Evolutionary conservation across 495 filamentous ascomycete genomes (phyloP).

Genomic region (Tuber melanosporum): DNA sequence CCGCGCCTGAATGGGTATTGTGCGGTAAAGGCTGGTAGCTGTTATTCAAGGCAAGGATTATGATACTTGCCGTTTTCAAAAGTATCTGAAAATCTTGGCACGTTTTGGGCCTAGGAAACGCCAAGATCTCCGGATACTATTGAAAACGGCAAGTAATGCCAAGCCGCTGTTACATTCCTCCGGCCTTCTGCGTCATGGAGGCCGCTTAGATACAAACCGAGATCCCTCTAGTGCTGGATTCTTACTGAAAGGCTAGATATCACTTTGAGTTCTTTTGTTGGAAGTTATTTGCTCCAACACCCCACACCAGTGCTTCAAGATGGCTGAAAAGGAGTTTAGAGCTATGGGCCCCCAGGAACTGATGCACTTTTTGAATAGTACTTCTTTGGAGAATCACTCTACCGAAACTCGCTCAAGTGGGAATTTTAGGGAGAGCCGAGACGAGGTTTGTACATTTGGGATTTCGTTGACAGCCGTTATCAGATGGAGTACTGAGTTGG

Average conservation of each 20-base stretch:
- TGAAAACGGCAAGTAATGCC: background rate
- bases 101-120: too few relatives aligned
- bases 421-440: background rate
- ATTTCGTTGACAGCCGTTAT: background rate
- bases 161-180: slow-evolving; percentile 3
- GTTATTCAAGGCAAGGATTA: background rate
- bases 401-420: background rate
- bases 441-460: background rate
- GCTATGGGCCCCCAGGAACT: background rate
- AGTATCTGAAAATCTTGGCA: too few relatives aligned
- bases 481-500: background rate
- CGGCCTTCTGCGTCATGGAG: background rate
- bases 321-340: background rate
- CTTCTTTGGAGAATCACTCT: background rate
- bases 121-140: too few relatives aligned
- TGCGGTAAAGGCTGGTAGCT: background rate
- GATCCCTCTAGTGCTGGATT: background rate
- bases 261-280: background rate
- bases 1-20: background rate
- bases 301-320: background rate
- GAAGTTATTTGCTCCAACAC: background rate
- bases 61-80: too few relatives aligned
- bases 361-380: background rate
- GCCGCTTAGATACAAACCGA: background rate
- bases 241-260: background rate